A percentile compares a stretch with the other conserved stretches of the same genome.
These are phyloP conservation scores for Cladosporium sphaerospermum DNA, from an alignment of 2,329 filamentous ascomycete genomes.

Conservation along the genomic window DNA sequence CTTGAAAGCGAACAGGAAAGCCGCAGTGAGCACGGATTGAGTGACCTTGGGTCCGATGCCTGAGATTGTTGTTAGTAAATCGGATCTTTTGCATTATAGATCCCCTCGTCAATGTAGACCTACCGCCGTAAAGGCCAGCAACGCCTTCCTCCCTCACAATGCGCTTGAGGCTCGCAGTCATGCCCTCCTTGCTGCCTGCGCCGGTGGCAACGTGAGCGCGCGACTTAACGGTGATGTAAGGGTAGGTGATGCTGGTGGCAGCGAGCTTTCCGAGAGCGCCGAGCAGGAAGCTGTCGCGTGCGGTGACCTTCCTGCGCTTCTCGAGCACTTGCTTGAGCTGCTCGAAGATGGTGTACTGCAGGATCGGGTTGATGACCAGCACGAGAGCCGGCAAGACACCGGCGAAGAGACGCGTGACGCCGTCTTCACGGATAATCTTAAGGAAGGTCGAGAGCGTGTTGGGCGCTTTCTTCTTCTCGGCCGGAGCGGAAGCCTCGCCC, in stretches of 20 bases:
- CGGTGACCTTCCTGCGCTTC: constrained; percentile 69
- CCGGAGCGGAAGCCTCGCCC: constrained; percentile 31
- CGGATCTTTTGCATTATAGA: background rate
- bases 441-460: constrained; percentile 77
- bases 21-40: constrained; percentile 92
- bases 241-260: constrained; percentile 90
- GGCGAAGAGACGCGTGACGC: constrained; percentile 76
- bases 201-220: constrained; percentile 86
- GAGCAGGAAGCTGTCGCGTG: constrained; percentile 80
- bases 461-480: constrained; percentile 43
- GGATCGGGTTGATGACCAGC: constrained; percentile 93
- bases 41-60: constrained; percentile 94
- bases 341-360: constrained; percentile 98
- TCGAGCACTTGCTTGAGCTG: constrained; percentile 91
- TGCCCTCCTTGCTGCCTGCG: constrained; percentile 70
- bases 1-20: constrained; percentile 96
- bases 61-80: constrained; percentile 32
- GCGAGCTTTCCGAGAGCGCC: constrained; percentile 92
- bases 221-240: constrained; percentile 98
- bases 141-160: constrained; percentile 90
- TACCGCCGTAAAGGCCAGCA: constrained; percentile 84
- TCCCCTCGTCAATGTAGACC: constrained; percentile 26
- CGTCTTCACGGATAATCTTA: constrained; percentile 75
- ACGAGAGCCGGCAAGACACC: constrained; percentile 90
- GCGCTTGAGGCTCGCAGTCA: constrained; percentile 68